Conservation (phyloP, 2,329 filamentous ascomycete species). For the Calonectria pseudoreteaudii region DNA sequence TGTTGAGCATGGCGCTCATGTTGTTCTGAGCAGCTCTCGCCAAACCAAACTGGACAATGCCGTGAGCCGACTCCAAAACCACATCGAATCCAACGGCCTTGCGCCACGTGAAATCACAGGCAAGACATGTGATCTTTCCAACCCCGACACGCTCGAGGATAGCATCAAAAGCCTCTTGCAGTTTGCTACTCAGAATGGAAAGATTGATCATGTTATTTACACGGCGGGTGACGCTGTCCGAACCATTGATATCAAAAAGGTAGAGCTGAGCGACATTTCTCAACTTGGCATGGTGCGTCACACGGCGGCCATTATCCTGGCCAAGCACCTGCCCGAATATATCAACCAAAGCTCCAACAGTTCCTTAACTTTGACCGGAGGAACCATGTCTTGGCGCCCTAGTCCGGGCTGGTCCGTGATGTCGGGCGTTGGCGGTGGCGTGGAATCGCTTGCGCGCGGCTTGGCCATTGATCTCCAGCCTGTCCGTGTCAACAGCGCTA, state of each 20-base stretch:
- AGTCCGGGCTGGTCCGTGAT: constrained; percentile 63
- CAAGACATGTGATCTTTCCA: constrained; percentile 38
- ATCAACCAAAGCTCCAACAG: constrained; percentile 54
- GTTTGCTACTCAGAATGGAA: constrained; percentile 56
- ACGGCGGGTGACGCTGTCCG: constrained; percentile 63
- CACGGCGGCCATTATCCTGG: constrained; percentile 63
- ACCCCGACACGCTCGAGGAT: constrained; percentile 45
- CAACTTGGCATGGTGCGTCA: constrained; percentile 61
- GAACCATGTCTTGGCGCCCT: constrained; percentile 63
- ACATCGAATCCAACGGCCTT: constrained; percentile 51
- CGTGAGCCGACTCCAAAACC: constrained; percentile 52
- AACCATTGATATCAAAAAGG: constrained; percentile 52
- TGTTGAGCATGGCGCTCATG: constrained; percentile 65
- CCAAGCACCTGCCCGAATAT: constrained; percentile 60
- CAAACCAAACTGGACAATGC: constrained; percentile 59
- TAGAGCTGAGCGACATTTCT: constrained; percentile 54
- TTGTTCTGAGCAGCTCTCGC: constrained; percentile 71
- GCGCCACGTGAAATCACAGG: constrained; percentile 39
- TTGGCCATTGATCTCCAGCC: constrained; percentile 74
- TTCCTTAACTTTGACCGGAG: constrained; percentile 69
- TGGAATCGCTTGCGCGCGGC: constrained; percentile 64
- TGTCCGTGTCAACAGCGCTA: constrained; percentile 71
- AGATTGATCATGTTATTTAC: constrained; percentile 69
- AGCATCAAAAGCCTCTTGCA: constrained; percentile 61
- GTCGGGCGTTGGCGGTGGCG: constrained; percentile 59